Evolutionary conservation across 495 filamentous ascomycete genomes (phyloP).

Genomic region (Penicillium alfredii): DNA sequence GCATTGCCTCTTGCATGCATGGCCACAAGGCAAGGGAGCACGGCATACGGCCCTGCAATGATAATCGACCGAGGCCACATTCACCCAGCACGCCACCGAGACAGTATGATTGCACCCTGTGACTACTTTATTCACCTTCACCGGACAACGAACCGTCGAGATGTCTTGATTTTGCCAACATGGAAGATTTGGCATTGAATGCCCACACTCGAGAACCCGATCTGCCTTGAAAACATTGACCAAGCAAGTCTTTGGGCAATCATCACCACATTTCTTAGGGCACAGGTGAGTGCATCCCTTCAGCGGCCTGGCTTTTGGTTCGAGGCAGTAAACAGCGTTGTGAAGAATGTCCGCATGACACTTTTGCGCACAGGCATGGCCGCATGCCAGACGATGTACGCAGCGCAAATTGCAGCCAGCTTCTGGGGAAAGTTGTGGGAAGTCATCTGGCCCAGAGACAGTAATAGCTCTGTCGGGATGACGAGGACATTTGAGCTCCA

Average conservation of each 20-base stretch:
- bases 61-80: conserved; percentile 31
- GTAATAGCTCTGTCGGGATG: conserved; percentile 55
- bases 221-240: conserved; percentile 29
- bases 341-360: conserved; percentile 69
- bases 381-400: conserved; percentile 56
- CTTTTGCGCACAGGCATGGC: conserved; percentile 61
- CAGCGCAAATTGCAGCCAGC: conserved; percentile 64
- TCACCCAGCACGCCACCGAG: conserved; percentile 43
- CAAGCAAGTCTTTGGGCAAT: conserved; percentile 46
- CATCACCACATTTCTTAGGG: conserved; percentile 53
- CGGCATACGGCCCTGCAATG: conserved; percentile 46
- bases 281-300: conserved; percentile 58
- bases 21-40: conserved; percentile 49
- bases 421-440: conserved; percentile 56
- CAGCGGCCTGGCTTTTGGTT: conserved; percentile 52
- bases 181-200: conserved; percentile 36
- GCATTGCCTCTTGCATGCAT: conserved; percentile 52
- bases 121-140: conserved; percentile 37
- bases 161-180: conserved; percentile 50
- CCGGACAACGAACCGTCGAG: conserved; percentile 30
- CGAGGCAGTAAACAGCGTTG: conserved; percentile 53
- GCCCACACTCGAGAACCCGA: conserved; percentile 54
- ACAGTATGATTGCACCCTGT: conserved; percentile 51
- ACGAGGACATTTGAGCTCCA: conserved; percentile 61
- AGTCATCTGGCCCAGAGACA: conserved; percentile 57